Evolutionary conservation across 2,329 filamentous ascomycete species (phyloP).

Genomic region (Coniochaeta sp.): DNA sequence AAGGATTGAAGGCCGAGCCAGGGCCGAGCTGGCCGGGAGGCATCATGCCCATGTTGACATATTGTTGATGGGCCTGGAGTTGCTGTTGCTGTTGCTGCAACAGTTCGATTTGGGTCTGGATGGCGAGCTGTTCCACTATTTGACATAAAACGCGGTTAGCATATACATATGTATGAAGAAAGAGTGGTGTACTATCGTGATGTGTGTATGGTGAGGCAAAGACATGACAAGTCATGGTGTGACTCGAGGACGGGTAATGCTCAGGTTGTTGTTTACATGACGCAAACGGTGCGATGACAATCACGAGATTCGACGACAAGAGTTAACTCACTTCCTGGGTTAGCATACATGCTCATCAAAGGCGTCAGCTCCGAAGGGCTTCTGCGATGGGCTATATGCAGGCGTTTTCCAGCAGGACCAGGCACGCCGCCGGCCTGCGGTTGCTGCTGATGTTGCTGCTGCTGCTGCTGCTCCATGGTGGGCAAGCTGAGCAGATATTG

Average conservation of each 20-base stretch:
- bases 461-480: conserved; percentile 61
- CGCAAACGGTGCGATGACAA: background rate
- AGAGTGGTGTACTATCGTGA: background rate
- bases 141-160: conserved; percentile 9
- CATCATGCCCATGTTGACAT: conserved; percentile 95
- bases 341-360: conserved; percentile 84
- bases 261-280: background rate
- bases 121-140: conserved; percentile 91
- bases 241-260: background rate
- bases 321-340: conserved; percentile 52
- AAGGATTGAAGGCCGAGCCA: conserved; percentile 64
- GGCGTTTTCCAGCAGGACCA: conserved; percentile 77
- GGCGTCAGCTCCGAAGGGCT: conserved; percentile 96
- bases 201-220: conserved; percentile 5
- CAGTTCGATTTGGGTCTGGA: conserved; percentile 96
- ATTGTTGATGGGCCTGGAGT: conserved; percentile 93
- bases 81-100: conserved; percentile 97
- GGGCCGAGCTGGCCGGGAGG: conserved; percentile 75
- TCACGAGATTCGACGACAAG: background rate
- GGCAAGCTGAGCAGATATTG: conserved; percentile 26
- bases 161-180: background rate
- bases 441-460: conserved; percentile 40
- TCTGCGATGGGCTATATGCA: conserved; percentile 95
- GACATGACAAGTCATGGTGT: conserved; percentile 3
- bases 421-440: conserved; percentile 49